Conservation (phyloP, 805 yeast genomes). For the Candida tallmaniae region DNA sequence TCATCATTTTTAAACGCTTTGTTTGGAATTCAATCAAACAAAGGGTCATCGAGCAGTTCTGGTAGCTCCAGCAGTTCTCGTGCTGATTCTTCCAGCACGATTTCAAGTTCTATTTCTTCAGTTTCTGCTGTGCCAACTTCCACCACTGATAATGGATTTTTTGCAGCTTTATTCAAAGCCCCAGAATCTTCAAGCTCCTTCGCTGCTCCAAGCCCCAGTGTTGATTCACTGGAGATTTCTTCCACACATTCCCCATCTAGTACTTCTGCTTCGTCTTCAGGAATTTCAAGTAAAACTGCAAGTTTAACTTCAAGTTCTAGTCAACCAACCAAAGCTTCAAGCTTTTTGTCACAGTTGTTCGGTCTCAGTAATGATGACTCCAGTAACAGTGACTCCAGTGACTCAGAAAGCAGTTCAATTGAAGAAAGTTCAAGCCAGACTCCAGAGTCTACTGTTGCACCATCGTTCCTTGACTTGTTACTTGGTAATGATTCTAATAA, state of each 20-base stretch:
- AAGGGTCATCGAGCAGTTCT: constrained; percentile 6
- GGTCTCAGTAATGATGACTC: constrained; percentile 3
- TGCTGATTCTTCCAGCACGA: constrained; percentile 6
- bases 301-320: neutral
- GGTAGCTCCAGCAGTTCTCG: no score
- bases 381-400: constrained; percentile 1
- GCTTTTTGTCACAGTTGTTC: constrained; percentile 6
- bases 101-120: constrained; percentile 5
- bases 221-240: no score
- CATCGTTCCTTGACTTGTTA: constrained; percentile 2
- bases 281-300: neutral
- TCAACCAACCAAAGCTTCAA: constrained; percentile 2
- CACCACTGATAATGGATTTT: constrained; percentile 5
- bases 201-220: constrained; percentile 5
- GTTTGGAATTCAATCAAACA: constrained; percentile 5
- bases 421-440: neutral
- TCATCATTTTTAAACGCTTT: constrained; percentile 1
- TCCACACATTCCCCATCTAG: no score
- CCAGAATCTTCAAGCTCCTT: constrained; percentile 2
- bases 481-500: neutral
- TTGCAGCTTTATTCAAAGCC: constrained; percentile 5
- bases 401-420: constrained; percentile 1
- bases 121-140: constrained; percentile 6
- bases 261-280: neutral
- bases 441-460: constrained; percentile 1